A percentile compares a stretch with the other conserved stretches of the same genome.
Evolutionary conservation across 441 rosid species (phyloP).

Genomic region (Eutrema salsugineum): DNA sequence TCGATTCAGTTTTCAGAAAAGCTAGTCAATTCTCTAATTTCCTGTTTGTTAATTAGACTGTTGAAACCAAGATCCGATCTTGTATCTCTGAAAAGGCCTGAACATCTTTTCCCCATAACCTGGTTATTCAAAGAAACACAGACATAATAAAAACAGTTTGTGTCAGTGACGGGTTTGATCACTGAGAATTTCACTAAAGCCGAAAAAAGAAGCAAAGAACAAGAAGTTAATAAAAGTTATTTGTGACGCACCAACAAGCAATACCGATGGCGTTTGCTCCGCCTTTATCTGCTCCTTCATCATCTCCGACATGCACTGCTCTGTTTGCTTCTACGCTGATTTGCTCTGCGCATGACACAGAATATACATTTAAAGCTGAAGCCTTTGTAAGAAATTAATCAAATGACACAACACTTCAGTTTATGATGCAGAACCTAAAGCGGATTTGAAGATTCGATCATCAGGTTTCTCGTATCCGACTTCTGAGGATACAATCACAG

Average conservation of each 20-base stretch:
- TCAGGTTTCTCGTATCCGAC: conserved; percentile 84
- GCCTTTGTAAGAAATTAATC: neutral
- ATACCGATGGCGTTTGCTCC: conserved; percentile 74
- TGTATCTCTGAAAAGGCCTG: conserved; percentile 57
- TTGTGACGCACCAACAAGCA: conserved; percentile 61
- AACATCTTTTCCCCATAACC: conserved; percentile 85
- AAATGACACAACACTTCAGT: neutral
- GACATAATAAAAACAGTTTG: neutral
- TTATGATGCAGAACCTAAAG: conserved; percentile 49
- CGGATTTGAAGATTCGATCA: conserved; percentile 60
- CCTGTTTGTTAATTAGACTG: too few species aligned
- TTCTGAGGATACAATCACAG: conserved; percentile 78
- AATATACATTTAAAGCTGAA: neutral
- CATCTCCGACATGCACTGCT: conserved; percentile 79
- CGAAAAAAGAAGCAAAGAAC: neutral
- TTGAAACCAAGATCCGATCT: conserved; percentile 38
- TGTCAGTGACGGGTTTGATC: neutral
- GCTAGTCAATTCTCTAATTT: too few species aligned
- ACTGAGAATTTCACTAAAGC: neutral
- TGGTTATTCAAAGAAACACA: conserved; percentile 25
- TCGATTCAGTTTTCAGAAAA: too few species aligned
- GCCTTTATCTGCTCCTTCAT: conserved; percentile 60
- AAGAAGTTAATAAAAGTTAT: neutral
- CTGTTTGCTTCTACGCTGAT: conserved; percentile 45
- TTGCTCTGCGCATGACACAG: conserved; percentile 42